A percentile compares a stretch with the other conserved stretches of the same genome.
These are phyloP conservation scores for Calonectria hawksworthii DNA, from an alignment of 2,329 filamentous ascomycete genomes.

Conservation along the genomic window DNA sequence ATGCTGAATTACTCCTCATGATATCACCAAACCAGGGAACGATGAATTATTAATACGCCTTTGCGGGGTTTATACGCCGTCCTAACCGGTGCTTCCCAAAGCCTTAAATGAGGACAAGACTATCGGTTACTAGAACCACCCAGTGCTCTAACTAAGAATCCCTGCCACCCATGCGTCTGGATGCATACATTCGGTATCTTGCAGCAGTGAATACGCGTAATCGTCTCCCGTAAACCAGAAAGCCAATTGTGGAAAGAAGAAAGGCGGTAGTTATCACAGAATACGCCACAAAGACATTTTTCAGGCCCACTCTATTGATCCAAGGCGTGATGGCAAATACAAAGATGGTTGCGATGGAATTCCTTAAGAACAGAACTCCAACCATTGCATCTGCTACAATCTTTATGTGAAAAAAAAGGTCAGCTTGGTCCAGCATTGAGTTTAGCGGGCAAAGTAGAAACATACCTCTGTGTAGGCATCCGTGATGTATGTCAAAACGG, in stretches of 20 bases:
- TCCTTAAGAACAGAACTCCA: slow-evolving; percentile 59
- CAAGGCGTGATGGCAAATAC: slow-evolving; percentile 61
- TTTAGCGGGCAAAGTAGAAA: no score
- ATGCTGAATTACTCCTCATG: neutral
- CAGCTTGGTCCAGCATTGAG: no score
- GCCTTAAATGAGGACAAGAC: neutral
- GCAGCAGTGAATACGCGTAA: slow-evolving; percentile 9
- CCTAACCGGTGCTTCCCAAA: neutral
- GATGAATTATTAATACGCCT: neutral
- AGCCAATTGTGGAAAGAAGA: neutral
- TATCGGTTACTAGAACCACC: neutral
- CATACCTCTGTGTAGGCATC: slow-evolving; percentile 54
- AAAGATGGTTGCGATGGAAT: slow-evolving; percentile 57
- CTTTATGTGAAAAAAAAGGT: slow-evolving; percentile 38
- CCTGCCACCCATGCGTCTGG: neutral
- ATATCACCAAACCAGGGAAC: neutral
- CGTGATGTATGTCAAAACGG: slow-evolving; percentile 55
- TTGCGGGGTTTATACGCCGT: neutral
- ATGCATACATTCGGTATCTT: slow-evolving; percentile 17
- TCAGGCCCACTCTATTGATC: slow-evolving; percentile 12
- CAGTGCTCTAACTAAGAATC: neutral
- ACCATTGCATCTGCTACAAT: slow-evolving; percentile 63
- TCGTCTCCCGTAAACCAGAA: slow-evolving; percentile 17
- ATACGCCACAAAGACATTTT: slow-evolving; percentile 21
- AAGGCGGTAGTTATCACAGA: slow-evolving; percentile 6